phyloP scores from a whole-genome alignment of 352 stramenopile genomes.

The Pythium oligandrum region DNA sequence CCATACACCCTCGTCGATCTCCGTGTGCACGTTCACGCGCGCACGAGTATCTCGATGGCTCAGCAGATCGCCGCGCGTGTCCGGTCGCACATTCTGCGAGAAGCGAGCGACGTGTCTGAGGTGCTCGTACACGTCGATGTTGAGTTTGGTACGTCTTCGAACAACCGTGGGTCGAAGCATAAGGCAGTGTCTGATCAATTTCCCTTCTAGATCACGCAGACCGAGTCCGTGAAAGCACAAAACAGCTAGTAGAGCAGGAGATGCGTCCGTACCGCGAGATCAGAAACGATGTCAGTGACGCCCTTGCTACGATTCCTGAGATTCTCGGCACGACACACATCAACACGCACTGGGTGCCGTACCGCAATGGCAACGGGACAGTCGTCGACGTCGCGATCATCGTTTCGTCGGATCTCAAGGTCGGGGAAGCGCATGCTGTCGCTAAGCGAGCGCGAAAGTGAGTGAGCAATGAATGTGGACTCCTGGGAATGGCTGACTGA shows the following conservation, averaged over 20 bases:
- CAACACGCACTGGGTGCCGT: conserved; percentile 77
- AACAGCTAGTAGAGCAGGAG: conserved; percentile 39
- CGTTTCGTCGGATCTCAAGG: conserved; percentile 66
- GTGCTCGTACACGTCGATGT: conserved; percentile 86
- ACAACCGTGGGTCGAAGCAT: too few relatives aligned
- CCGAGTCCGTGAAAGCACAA: conserved; percentile 14
- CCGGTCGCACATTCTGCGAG: conserved; percentile 56
- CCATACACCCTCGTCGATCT: conserved; percentile 85
- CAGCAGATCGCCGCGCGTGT: conserved; percentile 75
- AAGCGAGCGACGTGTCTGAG: conserved; percentile 79
- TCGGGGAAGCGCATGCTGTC: conserved; percentile 65
- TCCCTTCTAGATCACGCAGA: conserved; percentile 18
- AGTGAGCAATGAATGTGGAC: neutral
- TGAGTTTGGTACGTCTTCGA: conserved; percentile 37
- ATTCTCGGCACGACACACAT: conserved; percentile 73
- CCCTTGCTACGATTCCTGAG: conserved; percentile 58
- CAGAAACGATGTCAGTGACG: conserved; percentile 56
- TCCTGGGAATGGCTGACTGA: too few relatives aligned
- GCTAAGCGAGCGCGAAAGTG: conserved; percentile 72
- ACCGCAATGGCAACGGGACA: conserved; percentile 51
- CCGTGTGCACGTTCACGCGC: conserved; percentile 70
- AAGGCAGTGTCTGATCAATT: too few relatives aligned
- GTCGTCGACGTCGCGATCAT: conserved; percentile 78
- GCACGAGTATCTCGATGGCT: conserved; percentile 81
- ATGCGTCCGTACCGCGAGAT: conserved; percentile 78